phyloP scores from a whole-genome alignment of 1,139 yeast genomes.

The Yamadazyma dendronema region DNA sequence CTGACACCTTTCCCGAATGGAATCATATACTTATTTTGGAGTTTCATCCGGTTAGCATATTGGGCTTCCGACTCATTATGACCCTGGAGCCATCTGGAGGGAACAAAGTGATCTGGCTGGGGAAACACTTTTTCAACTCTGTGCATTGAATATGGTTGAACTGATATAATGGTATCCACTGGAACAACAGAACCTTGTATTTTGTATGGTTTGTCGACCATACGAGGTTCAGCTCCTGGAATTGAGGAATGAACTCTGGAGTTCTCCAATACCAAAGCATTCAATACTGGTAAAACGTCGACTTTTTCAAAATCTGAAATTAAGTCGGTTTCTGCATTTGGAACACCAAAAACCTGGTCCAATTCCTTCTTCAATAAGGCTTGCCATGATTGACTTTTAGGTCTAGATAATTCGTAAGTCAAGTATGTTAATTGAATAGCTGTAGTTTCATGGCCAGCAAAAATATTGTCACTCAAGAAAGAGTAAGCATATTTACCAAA shows the following conservation, averaged over 20 bases:
- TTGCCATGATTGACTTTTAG: conserved; percentile 43
- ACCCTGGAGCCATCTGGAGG: conserved; percentile 59
- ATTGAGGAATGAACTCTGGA: conserved; percentile 66
- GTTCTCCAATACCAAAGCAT: conserved; percentile 58
- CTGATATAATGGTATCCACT: conserved; percentile 54
- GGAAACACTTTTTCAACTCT: conserved; percentile 50
- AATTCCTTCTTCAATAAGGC: conserved; percentile 44
- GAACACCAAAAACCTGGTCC: conserved; percentile 27
- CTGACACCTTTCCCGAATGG: conserved; percentile 75
- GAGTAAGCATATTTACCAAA: conserved; percentile 37
- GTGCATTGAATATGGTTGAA: conserved; percentile 68
- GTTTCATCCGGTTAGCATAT: conserved; percentile 35
- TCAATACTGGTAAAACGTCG: conserved; percentile 53
- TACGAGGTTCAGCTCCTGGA: conserved; percentile 73
- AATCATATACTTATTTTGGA: conserved; percentile 56
- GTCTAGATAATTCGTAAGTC: conserved; percentile 59
- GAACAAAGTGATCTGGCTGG: conserved; percentile 50
- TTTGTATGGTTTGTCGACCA: conserved; percentile 33
- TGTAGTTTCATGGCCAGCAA: conserved; percentile 79
- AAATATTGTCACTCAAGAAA: conserved; percentile 40
- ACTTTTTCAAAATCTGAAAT: conserved; percentile 38
- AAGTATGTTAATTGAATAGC: conserved; percentile 64
- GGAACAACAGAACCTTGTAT: conserved; percentile 38
- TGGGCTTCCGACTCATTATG: conserved; percentile 31
- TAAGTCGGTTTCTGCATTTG: conserved; percentile 21